phyloP scores from a whole-genome alignment of 139 green algal genomes.

The Spirogloea muscicola region DNA sequence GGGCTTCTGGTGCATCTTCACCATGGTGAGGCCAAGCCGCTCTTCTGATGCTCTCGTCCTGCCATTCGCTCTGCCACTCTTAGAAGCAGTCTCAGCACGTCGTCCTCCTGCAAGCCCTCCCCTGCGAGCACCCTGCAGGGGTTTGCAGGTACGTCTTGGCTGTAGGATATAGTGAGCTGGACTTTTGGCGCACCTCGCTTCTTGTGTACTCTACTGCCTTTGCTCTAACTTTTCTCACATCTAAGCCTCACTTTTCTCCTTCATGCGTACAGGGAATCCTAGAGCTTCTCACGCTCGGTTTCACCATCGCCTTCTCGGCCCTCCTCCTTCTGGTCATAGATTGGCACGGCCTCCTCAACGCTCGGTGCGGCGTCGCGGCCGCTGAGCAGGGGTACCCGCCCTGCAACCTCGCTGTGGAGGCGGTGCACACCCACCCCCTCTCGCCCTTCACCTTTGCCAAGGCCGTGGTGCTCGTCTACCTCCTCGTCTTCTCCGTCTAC shows the following conservation, averaged over 20 bases:
- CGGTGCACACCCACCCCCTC: conserved; percentile 52
- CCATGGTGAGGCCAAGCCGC: background rate
- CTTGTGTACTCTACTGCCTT: too few relatives aligned
- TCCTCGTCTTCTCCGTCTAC: conserved; percentile 70
- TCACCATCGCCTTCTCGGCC: conserved; percentile 79
- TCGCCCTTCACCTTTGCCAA: conserved; percentile 50
- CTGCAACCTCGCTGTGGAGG: conserved; percentile 44
- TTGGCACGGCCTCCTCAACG: conserved; percentile 55
- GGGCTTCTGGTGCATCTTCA: conserved; percentile 44
- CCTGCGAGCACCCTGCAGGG: too few relatives aligned
- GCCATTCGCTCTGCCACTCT: background rate
- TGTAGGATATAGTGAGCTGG: too few relatives aligned
- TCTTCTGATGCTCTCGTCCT: background rate
- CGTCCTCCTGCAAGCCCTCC: background rate
- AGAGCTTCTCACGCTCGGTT: conserved; percentile 82
- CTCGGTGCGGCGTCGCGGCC: conserved; percentile 16
- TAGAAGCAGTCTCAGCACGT: background rate
- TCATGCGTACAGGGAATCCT: conserved; percentile 53
- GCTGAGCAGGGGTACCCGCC: too few relatives aligned
- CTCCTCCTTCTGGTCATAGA: conserved; percentile 86
- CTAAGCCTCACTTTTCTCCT: too few relatives aligned
- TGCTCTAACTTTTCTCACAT: too few relatives aligned
- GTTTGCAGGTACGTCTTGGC: too few relatives aligned
- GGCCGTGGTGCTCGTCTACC: conserved; percentile 62
- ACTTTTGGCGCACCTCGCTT: too few relatives aligned